Evolutionary conservation across 1,284 basidiomycete species (phyloP).

Genomic region (Marasmius oreades): DNA sequence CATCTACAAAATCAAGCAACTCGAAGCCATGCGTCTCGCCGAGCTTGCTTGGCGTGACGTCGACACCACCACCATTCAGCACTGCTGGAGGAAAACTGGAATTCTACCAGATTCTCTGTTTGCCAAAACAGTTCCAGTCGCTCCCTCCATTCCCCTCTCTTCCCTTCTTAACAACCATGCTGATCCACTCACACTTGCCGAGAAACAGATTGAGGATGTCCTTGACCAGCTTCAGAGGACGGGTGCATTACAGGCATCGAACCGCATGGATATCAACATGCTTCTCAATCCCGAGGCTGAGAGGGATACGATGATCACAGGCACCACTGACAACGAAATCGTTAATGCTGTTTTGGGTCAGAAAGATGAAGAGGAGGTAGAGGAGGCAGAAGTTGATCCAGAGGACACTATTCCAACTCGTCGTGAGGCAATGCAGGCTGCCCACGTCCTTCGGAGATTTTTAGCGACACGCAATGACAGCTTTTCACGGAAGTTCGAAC

Average conservation of each 20-base stretch:
- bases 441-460: background rate
- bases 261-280: background rate
- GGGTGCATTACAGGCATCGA: background rate
- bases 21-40: slow-evolving; percentile 29
- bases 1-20: slow-evolving; percentile 32
- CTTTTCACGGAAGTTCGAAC: background rate
- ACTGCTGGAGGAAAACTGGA: background rate
- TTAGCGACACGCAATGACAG: background rate
- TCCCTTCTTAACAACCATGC: background rate
- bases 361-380: background rate
- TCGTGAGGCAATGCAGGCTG: background rate
- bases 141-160: background rate
- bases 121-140: background rate
- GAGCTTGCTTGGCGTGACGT: background rate
- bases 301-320: background rate
- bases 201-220: background rate
- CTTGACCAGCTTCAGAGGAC: background rate
- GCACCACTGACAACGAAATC: background rate
- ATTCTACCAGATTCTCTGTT: background rate
- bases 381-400: background rate
- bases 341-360: background rate
- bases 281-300: background rate
- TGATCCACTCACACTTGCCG: background rate
- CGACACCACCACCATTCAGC: background rate
- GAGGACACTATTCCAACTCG: background rate